Conservation (phyloP, 2,329 filamentous ascomycete species). For the Fusarium sp. region DNA sequence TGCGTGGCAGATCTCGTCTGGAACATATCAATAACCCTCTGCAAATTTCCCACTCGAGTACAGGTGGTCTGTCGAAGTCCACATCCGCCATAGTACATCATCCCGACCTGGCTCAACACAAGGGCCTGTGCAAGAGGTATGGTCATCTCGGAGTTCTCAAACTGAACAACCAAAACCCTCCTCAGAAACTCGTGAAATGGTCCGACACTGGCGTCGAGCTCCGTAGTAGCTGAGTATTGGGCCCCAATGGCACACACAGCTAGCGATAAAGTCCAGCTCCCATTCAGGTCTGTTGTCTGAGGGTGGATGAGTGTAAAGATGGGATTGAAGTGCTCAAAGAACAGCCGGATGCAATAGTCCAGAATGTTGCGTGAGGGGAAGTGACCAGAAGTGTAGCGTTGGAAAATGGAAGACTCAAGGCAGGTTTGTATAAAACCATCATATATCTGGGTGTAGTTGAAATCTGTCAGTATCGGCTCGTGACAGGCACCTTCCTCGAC, state of each 20-base stretch:
- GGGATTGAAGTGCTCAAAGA: conserved; percentile 52
- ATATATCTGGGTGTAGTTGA: not conserved
- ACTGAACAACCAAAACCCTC: conserved; percentile 18
- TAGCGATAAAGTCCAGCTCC: conserved; percentile 42
- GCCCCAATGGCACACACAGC: conserved; percentile 44
- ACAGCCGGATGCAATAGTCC: conserved; percentile 52
- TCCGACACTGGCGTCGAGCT: conserved; percentile 37
- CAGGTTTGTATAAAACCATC: conserved; percentile 18
- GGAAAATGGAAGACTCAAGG: conserved; percentile 15
- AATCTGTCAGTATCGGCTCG: too few relatives aligned
- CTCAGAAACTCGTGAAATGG: conserved; percentile 47
- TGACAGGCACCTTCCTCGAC: too few relatives aligned
- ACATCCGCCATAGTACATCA: conserved; percentile 12
- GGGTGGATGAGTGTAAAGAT: conserved; percentile 52
- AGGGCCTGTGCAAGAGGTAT: conserved; percentile 22
- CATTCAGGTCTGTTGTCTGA: conserved; percentile 11
- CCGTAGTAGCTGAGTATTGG: conserved; percentile 44
- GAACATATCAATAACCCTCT: conserved; percentile 1
- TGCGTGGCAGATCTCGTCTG: not conserved
- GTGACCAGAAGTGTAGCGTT: too few relatives aligned
- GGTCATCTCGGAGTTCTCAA: not conserved
- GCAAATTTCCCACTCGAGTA: not conserved
- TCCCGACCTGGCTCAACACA: conserved; percentile 30
- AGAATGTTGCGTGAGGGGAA: conserved; percentile 36
- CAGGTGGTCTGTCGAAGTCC: not conserved